Evolutionary conservation across 1,284 basidiomycete genomes (phyloP), one percentile per base, ranked within the genome.

Genomic region (Ceratobasidium sp.): DNA sequence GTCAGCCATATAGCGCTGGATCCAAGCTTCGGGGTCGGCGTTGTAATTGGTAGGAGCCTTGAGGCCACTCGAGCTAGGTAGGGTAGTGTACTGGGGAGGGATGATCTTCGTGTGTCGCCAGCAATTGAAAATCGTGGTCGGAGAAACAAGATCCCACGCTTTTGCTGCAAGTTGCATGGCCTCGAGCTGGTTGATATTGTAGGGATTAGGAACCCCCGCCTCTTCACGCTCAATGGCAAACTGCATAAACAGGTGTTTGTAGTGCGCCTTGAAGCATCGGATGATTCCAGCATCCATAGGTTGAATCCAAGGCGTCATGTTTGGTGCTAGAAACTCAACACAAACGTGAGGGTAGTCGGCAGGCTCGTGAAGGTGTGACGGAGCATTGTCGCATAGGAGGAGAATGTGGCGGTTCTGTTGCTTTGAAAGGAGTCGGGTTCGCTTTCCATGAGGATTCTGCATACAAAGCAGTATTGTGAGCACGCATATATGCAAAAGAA

Each of bases 261-360:
- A 67, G 52, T 77, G 69, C 9, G 76, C 76, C 71, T 77, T 77
- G 61, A 77, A 77, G 49, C 62, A 59, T 4, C 76, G 71, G 51
- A 77, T 77, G 19, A 74, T 67, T 13, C 76, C 76, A 8, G 70
- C 57, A 66, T 57, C 76, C 34, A 77, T 25, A 22, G 70, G 76
- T 61, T n/a, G 76, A n/a, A 76, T 54, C 46, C 40, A 59, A 2
- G 67, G 17, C 8, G 76, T 77, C 6, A 77, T 44, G 32, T 77
- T 77, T 9, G 76, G 69, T 22, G 56, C 43, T 4, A 77, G 32
- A 34, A 37, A 54, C 34, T 75, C 57, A 25, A 77, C 17, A 6
- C 56, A 25, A n/a, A 77, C 37, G 54, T 77, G 46, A 5, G 69
- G 29, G 61, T 65, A 59, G 15, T 65, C 32, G 22, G 54, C 2